Evolutionary conservation across 2,329 filamentous ascomycete genomes (phyloP), one percentile per base, ranked within the genome.

Genomic region (Chaetomium olivaceum): DNA sequence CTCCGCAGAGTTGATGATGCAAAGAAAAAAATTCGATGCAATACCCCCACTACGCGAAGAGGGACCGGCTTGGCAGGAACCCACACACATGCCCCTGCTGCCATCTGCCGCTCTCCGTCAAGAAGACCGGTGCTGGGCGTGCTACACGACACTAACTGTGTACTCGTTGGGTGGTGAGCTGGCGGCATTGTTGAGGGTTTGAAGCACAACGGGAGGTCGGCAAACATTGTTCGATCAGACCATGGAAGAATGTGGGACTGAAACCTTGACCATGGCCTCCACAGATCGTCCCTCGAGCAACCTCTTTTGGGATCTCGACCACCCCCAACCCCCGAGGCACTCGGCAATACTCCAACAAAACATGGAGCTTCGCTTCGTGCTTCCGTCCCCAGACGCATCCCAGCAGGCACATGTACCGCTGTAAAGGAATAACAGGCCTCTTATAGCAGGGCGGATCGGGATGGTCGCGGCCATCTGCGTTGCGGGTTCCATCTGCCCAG

Each of bases 371-470:
- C 39, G 46, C 59, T 29, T 65, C 43, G 36, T 64, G 61, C 67
- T 51, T 70, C 70, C 68, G 70, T 65, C 65, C 63, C 67, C 62
- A 63, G 66, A 68, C 63, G 64, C 68, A 72, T 71, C 70, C 50
- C 65, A 69, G 62, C 69, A 71, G 67, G 67, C 70, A 71, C 68
- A 69, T 71, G 71, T 31, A 68, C 63, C 67, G 46, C 55, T 61
- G 58, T 63, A 52, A 66, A 68, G 63, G 52, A 66, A 67, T 70
- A 68, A 36, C 64, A 68, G 48, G 58, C 58, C 64, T 61, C 56
- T 58, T 70, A 65, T 66, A 67, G 57, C 64, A 46, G 46, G 43
- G 61, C 64, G 64, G 67, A 65, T 69, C 67, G 67, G 64, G 66
- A 69, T 68, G 68, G 57, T 65, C 36, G 52, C 55, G 50, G 59